Conservation (phyloP, 495 filamentous ascomycete genomes). For the Viridothelium virens region DNA sequence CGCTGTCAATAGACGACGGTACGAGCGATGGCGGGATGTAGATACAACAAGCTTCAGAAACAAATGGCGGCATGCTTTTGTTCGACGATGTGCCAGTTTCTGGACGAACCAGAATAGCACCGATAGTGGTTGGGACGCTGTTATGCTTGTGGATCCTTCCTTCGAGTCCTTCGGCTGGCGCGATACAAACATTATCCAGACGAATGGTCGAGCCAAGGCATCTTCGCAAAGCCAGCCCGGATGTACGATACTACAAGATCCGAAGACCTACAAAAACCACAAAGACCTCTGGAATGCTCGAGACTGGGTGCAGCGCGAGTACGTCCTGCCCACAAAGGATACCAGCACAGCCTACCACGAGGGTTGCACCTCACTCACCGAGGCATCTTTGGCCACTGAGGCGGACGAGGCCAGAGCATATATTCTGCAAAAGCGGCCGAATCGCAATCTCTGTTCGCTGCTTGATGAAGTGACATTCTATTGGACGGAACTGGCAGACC, state of each 20-base stretch:
- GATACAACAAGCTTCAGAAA: constrained; percentile 2
- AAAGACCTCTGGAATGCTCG: constrained; percentile 4
- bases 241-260: constrained; percentile 4
- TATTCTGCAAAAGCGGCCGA: constrained; percentile 14
- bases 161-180: constrained; percentile 8
- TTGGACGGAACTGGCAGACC: constrained; percentile 15
- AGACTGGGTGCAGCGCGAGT: constrained; percentile 4
- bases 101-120: constrained; percentile 11
- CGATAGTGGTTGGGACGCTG: constrained; percentile 15
- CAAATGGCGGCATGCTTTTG: constrained; percentile 10
- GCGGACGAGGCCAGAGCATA: constrained; percentile 20
- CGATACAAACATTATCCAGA: neutral
- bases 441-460: neutral
- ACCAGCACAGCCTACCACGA: constrained; percentile 6
- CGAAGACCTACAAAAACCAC: neutral
- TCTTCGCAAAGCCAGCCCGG: neutral
- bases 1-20: constrained; percentile 16
- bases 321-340: constrained; percentile 1
- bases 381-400: constrained; percentile 4
- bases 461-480: constrained; percentile 16
- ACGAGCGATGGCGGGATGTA: constrained; percentile 15
- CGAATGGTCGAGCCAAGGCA: neutral
- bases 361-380: neutral
- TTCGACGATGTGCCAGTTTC: constrained; percentile 16
- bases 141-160: constrained; percentile 18